Base-by-base conservation (phyloP, 768 basidiomycete genomes). In the Mycena floridula region DNA sequence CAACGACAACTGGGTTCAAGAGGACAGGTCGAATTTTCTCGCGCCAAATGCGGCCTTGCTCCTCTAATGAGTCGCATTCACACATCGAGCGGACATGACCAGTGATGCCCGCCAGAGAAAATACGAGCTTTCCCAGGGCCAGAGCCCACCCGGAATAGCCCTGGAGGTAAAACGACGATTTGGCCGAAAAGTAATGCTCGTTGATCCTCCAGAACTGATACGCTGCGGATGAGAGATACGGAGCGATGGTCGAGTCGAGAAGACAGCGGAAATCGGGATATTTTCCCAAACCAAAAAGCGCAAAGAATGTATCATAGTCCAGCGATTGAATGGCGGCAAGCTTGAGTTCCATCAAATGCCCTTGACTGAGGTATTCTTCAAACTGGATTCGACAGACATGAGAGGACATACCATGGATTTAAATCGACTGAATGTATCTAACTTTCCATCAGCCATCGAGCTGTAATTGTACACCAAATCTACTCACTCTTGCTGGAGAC, bases 191-290 rank as follows among this genome's bases (percentile, higher is more conserved):
- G 2, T 75, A 65, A 25, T 64, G 53, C 43, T 68, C 67, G 52
- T 87, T 81, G 52, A 77, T 63, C 47, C 76, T 71, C 87, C 87
- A 89, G 65, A 86, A 87, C 47, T 84, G 81, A 62, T 85, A 87
- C 1, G 85, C 84, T 47, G 70, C 70, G 15, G 82, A 81, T 21
- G 86, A 85, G 15, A 89, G 71, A 52, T 75, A 69, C 0, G 87
- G 85, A 0, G 84, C 74, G 30, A 89, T 66, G 49, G 71, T 72
- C 42, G 64, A 65, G 50, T 82, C 81, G 39, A 89, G 68, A 3
- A 87, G 64, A 0, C 61, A 51, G 42, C 77, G 76, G 64, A 89
- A 89, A 25, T 67, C 57, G 5, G 71, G 54, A 55, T 84, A 80
- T 27, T 62, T 62, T 8, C 87, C 86, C 26, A 75, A 59, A 13